These are phyloP conservation scores for Colletotrichum zoysiae DNA, from an alignment of 2,329 filamentous ascomycete species.

Conservation along the genomic window DNA sequence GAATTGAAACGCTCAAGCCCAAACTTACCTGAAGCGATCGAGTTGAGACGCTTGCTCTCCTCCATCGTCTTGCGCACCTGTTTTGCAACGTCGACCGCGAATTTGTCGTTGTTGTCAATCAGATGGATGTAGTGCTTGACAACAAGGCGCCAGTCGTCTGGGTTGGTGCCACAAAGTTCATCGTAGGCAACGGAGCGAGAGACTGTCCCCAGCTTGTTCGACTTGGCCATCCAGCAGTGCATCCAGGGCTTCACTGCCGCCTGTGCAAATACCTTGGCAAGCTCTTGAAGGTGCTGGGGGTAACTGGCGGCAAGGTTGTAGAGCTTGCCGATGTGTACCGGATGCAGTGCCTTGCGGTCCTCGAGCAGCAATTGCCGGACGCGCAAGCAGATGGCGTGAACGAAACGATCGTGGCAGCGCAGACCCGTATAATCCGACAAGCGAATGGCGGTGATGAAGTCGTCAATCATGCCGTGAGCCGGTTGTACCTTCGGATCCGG, in stretches of 20 bases:
- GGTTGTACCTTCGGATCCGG: background rate
- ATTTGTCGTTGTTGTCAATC: background rate
- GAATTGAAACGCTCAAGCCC: background rate
- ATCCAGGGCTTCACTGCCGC: slow-evolving; percentile 35
- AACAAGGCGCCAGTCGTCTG: background rate
- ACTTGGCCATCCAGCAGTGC: slow-evolving; percentile 14
- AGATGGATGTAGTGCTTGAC: slow-evolving; percentile 19
- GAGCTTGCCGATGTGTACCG: slow-evolving; percentile 9
- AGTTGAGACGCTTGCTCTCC: slow-evolving; percentile 11
- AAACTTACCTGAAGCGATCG: slow-evolving; percentile 8
- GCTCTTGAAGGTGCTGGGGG: background rate
- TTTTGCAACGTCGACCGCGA: slow-evolving; percentile 6
- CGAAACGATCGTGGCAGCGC: background rate
- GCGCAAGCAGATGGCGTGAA: slow-evolving; percentile 8
- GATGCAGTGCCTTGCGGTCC: slow-evolving; percentile 9
- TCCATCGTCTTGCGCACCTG: slow-evolving; percentile 19
- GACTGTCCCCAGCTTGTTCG: background rate
- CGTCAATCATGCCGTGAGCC: background rate
- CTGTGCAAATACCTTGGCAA: slow-evolving; percentile 16
- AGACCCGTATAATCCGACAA: slow-evolving; percentile 11
- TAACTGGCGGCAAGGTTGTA: background rate
- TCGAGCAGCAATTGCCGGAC: slow-evolving; percentile 28
- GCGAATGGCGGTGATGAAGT: slow-evolving; percentile 18
- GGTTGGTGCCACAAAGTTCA: slow-evolving; percentile 1
- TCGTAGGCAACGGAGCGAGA: slow-evolving; percentile 22